Evolutionary conservation across 164 flowering plant species (phyloP), one percentile per base, ranked within the genome.

Genomic region (Hamamelis virginiana): DNA sequence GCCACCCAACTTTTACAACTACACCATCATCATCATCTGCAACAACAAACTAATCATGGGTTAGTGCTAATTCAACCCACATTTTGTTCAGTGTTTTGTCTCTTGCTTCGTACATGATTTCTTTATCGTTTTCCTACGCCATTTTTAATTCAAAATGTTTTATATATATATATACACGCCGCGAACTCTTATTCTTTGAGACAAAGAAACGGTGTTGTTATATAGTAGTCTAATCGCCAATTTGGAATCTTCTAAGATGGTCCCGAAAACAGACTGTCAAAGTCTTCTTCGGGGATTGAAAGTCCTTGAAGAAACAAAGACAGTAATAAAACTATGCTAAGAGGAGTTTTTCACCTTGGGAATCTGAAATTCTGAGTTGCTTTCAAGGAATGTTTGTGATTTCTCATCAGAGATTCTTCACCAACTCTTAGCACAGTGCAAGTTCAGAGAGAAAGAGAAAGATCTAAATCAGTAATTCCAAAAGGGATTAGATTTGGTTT

Each of bases 201-300:
- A 68, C 59, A 16, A 61, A 62, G 53, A 67, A 38, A 64, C 64
- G 47, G 25, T 18, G 9, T 44, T 13, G 25, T 16, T 38, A 22
- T 69, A 19, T 69, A 58, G n/a, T n/a, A n/a, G 23, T 25, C 33
- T 63, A 69, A 53, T 57, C 57, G 11, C 65, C 22, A 50, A 14
- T 64, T 68, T 78, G 70, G 67, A 70, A 15, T 63, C 64, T 75
- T 70, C 66, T 58, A 5, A 28, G 14, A 63, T 76, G 79, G 79
- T 72, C 75, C 77, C 76, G 61, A 25, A 28, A 28, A 75, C 82
- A 79, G 82, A 56, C 77, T 73, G 82, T 75, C 82, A 69, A 50
- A 64, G 50, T 62, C 72, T 50, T 66, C 61, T 50, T 43, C 33
- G 14, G 52, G 57, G 21, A 55, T 12, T n/a, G 25, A 51, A 66